Percentiles rank a stretch among this genome's conserved stretches.
Conservation (phyloP, 176 grass and related monocot species). For the bread wheat (Triticum aestivum) region IWGSC_CS_RefSeq_v2.1 NC_057808.1:423693993-423694492, state of each 20-base stretch:
- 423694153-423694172: not conserved
- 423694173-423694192: not conserved
- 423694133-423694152: not conserved
- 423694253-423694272: not conserved
- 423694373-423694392: not conserved
- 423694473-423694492: not conserved
- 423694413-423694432: not conserved
- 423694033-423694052: not conserved
- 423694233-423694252: no score
- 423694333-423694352: constrained; percentile 25
- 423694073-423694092: not conserved
- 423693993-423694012: constrained; percentile 17
- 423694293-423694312: not conserved
- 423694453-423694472: not conserved
- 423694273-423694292: not conserved
- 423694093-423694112: not conserved
- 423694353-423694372: constrained; percentile 2
- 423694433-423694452: not conserved
- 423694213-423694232: no score
- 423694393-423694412: not conserved
- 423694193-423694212: not conserved
- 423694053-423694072: constrained; percentile 19
- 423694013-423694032: not conserved
- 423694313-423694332: not conserved
- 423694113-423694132: not conserved